Conservation (phyloP, 768 basidiomycete species). For the Suillus subaureus region DNA sequence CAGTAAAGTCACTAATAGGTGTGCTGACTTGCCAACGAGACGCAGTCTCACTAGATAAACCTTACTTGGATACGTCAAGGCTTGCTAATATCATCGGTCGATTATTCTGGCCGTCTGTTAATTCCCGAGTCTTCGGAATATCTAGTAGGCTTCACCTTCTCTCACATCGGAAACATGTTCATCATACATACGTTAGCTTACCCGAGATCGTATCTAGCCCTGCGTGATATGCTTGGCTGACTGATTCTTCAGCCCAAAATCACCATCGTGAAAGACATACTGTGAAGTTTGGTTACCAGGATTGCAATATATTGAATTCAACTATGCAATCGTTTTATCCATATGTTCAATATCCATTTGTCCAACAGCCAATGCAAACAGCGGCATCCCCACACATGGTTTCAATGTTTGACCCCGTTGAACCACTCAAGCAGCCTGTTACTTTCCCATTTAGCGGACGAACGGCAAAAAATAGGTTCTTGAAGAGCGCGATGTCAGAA, state of each 20-base stretch:
- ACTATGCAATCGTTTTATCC: neutral
- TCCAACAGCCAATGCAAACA: neutral
- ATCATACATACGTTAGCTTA: neutral
- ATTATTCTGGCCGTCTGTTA: neutral
- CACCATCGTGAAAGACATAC: neutral
- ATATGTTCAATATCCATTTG: neutral
- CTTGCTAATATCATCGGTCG: constrained; percentile 4
- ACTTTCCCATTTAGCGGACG: constrained; percentile 34
- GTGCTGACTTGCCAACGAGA: neutral
- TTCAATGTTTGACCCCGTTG: constrained; percentile 20
- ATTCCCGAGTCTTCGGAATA: neutral
- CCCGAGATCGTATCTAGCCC: neutral
- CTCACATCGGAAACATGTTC: neutral
- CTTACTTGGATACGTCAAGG: neutral
- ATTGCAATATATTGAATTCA: constrained; percentile 6
- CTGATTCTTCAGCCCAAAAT: neutral
- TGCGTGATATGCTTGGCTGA: neutral
- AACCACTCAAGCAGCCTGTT: constrained; percentile 24
- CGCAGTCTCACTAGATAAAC: neutral
- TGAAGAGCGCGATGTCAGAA: constrained; percentile 40
- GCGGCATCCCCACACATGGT: constrained; percentile 8
- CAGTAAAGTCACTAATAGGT: neutral
- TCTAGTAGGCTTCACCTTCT: neutral
- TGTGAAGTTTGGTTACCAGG: neutral
- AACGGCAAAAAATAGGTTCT: constrained; percentile 31